A percentile compares a stretch with the other conserved stretches of the same genome.
phyloP scores from a whole-genome alignment of 2,329 filamentous ascomycete species.

The Xylaria sp. region DNA sequence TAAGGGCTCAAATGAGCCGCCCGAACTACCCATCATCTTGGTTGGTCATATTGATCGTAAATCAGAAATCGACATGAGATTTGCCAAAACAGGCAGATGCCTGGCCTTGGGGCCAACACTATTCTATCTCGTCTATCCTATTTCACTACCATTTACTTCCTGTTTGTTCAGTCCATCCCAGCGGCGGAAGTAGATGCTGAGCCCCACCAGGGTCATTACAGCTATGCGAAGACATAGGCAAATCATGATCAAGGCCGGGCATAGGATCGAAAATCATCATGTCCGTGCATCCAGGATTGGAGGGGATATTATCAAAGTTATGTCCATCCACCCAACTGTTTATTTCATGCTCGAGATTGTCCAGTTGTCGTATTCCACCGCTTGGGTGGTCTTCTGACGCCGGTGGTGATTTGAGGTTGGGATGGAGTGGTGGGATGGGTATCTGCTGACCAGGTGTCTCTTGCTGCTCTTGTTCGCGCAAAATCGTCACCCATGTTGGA shows the following conservation, averaged over 20 bases:
- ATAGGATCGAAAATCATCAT: constrained; percentile 13
- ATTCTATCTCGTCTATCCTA: not conserved
- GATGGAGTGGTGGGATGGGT: constrained; percentile 6
- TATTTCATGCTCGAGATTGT: constrained; percentile 15
- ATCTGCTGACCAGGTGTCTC: constrained; percentile 1
- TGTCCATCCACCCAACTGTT: constrained; percentile 5
- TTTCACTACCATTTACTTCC: constrained; percentile 5
- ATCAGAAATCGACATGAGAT: not conserved
- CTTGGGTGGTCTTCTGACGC: constrained; percentile 2
- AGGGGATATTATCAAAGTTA: not conserved
- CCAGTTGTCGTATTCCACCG: constrained; percentile 3
- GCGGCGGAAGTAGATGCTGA: constrained; percentile 7
- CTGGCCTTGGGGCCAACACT: not conserved
- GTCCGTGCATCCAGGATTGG: constrained; percentile 1
- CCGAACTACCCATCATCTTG: not conserved
- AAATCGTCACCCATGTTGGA: constrained; percentile 6
- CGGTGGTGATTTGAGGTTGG: constrained; percentile 9
- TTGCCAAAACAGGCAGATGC: not conserved
- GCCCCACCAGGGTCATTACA: constrained; percentile 7
- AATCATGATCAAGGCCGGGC: constrained; percentile 1
- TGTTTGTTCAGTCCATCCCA: constrained; percentile 1
- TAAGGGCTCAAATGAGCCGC: not conserved
- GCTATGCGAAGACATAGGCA: constrained; percentile 1
- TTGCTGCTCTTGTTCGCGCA: constrained; percentile 11
- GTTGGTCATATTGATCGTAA: not conserved